phyloP scores from a whole-genome alignment of 805 yeast species.

The Yamadazyma scolyti region DNA sequence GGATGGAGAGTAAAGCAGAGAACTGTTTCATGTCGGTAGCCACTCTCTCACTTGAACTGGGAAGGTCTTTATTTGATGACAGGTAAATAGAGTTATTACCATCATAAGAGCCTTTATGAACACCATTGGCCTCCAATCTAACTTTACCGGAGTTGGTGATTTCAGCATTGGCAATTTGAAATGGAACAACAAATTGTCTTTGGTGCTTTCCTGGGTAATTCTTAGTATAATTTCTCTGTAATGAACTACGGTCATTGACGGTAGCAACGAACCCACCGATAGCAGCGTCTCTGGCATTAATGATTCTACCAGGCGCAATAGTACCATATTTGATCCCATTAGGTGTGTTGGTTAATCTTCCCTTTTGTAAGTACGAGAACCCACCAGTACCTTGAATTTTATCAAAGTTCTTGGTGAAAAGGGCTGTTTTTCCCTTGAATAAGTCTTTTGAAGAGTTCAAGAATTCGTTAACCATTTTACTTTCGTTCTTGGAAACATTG shows the following conservation, averaged over 20 bases:
- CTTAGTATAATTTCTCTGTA: conserved; percentile 37
- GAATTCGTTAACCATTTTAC: conserved; percentile 31
- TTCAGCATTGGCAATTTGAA: conserved; percentile 37
- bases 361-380: conserved; percentile 62
- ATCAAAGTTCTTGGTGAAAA: conserved; percentile 5
- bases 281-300: conserved; percentile 49
- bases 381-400: conserved; percentile 71
- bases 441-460: conserved; percentile 18
- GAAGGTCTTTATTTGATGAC: conserved; percentile 30
- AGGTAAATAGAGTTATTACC: conserved; percentile 17
- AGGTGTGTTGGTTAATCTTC: conserved; percentile 67
- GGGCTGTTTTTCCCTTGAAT: conserved; percentile 15
- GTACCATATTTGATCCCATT: conserved; percentile 57
- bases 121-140: conserved; percentile 37
- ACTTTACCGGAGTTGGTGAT: conserved; percentile 34
- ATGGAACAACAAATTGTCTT: conserved; percentile 42
- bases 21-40: conserved; percentile 18
- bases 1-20: conserved; percentile 6
- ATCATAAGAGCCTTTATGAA: conserved; percentile 28
- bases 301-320: conserved; percentile 67
- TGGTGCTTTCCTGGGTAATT: conserved; percentile 39
- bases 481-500: conserved; percentile 17
- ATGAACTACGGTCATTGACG: conserved; percentile 32
- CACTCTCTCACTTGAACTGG: conserved; percentile 31
- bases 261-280: conserved; percentile 43